Evolutionary conservation across 192 early-diverging fungal species (phyloP), one percentile per base, ranked within the genome.

Genomic region (Backusella circina): DNA sequence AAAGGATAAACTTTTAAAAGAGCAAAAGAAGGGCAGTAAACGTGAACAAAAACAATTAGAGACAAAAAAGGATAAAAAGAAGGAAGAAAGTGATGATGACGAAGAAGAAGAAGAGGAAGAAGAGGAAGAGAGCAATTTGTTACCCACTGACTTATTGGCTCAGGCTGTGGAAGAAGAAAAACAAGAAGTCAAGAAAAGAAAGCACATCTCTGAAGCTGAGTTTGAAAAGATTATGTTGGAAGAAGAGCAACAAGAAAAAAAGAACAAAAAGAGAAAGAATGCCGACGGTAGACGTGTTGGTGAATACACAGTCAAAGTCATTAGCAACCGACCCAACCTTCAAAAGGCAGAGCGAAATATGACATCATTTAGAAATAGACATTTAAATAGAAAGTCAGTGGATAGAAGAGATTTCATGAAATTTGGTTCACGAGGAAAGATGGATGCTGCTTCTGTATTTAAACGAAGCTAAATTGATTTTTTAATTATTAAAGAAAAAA

Each of bases 261-360:
- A 72, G 35, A 57, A 21, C 1, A 73, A 72, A 31, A 73, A 39
- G 75, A 51, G n/a, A 65, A 73, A 57, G 65, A 80, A 18, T n/a
- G 41, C 26, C n/a, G 61, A 64, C 16, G 69, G 73, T 57, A 72
- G 71, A 66, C 33, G 28, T 16, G 72, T 77, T n/a, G 78, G 82
- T 16, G 77, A 79, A 50, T 83, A 79, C 50, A 79, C 82, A 6
- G 82, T 83, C 36, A 77, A 74, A 37, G 78, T 83, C 1, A 32
- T 83, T 5, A 74, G 74, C 30, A 70, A 79, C 7, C 77, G 75
- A 26, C 75, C 82, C 39, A 50, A 41, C 1, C 64, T 69, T 30
- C 73, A 73, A 44, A 65, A 54, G 3, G 54, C 54, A 2, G 76
- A 77, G 26, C 35, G 32, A 35, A 15, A 36, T 9, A 70, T 81